Base-by-base conservation (phyloP, 2,329 filamentous ascomycete species). In the Podosphaera xanthii region DNA sequence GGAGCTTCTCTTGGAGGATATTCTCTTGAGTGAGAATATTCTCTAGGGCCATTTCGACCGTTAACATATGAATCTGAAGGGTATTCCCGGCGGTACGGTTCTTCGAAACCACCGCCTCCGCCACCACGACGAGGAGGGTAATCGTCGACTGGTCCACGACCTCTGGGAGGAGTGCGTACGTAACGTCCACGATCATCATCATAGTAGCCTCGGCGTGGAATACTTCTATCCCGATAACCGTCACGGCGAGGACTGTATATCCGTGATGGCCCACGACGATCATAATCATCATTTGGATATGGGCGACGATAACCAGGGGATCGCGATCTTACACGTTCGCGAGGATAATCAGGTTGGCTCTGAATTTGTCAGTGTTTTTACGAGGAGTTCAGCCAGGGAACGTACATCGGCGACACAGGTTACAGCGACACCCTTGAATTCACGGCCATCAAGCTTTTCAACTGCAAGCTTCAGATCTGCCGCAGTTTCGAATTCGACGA, bases 401-500 rank as follows among this genome's bases (percentile, higher is more conserved):
- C 83, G 70, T 79, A 97, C 91, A 75, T 96, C 90, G 67, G 88
- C 83, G 67, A 86, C 76, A 73, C 92, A 98, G 65, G 80, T 83
- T 65, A 98, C 91, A 64, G 82, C 79, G 64, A 82, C 82, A 66
- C 88, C 89, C 76, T 96, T 96, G 73, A 97, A 97, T 69, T 95
- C 89, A 70, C 83, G 84, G 64, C 83, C 83, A 71, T 97, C 89
- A 63, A 98, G 85, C 73, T 96, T 96, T 71, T 96, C 89, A 60
- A 97, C 87, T 59, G 92, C 92, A 61, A 84, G 84, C 70, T 87
- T 88, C 61, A 98, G 76, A 69, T 98, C 92, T 65, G 82, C 83
- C 61, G 86, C 86, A 62, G 88, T 94, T 74, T 98, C 92, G 69
- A 96, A 98, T 71, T 98, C 92, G 70, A 98, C 91, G 71, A 96